These are phyloP conservation scores for Vigna angularis DNA, from an alignment of 306 rosid species.

Conservation along the genomic window DNA sequence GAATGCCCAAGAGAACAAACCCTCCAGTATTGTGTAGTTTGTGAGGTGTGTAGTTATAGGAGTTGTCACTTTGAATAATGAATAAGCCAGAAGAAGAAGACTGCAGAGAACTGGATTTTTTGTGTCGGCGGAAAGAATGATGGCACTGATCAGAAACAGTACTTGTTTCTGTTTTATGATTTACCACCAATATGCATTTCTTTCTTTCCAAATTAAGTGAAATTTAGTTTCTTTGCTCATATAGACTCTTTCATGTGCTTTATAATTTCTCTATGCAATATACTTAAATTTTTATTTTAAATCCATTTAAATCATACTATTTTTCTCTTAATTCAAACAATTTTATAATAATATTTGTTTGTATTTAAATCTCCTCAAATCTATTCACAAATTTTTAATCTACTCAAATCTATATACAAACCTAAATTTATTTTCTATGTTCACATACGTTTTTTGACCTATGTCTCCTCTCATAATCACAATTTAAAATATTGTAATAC, in stretches of 20 bases:
- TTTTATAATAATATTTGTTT: too few relatives aligned
- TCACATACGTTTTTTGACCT: too few relatives aligned
- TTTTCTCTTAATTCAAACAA: too few relatives aligned
- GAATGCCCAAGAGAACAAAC: not conserved
- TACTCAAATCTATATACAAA: too few relatives aligned
- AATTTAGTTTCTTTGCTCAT: not conserved
- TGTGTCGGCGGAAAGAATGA: not conserved
- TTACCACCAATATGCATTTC: not conserved
- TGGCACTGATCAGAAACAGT: not conserved
- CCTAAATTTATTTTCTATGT: too few relatives aligned
- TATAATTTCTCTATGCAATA: not conserved
- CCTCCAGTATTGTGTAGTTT: slow-evolving; percentile 31
- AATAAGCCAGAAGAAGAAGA: slow-evolving; percentile 9
- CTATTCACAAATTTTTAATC: too few relatives aligned
- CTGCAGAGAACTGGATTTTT: not conserved
- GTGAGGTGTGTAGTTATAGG: not conserved
- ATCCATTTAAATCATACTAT: too few relatives aligned
- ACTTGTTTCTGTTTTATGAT: slow-evolving; percentile 6
- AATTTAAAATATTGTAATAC: too few relatives aligned
- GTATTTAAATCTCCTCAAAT: too few relatives aligned
- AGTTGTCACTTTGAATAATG: not conserved
- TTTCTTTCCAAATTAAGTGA: not conserved
- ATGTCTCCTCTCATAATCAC: too few relatives aligned
- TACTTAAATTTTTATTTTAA: too few relatives aligned
- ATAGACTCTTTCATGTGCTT: not conserved